Evolutionary conservation across 352 stramenopile species (phyloP).

Genomic region (Pythium oligandrum): DNA sequence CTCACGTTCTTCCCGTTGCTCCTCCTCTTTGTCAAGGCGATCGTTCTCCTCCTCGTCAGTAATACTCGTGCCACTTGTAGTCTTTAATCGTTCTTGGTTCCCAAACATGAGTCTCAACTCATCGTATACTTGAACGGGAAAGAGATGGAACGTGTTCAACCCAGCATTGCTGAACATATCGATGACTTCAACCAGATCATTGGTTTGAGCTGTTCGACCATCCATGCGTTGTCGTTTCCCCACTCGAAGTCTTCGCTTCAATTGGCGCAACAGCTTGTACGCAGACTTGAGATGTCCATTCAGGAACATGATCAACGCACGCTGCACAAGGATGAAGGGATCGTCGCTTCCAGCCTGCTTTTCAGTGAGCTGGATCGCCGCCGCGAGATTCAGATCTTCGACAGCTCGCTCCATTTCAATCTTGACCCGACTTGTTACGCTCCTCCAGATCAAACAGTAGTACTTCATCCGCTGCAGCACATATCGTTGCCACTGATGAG

Average conservation of each 20-base stretch:
- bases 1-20: conserved; percentile 14
- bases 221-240: conserved; percentile 5
- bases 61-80: background rate
- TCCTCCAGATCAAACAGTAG: conserved; percentile 51
- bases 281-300: conserved; percentile 49
- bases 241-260: conserved; percentile 20
- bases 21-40: conserved; percentile 12
- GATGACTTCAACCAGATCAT: conserved; percentile 18
- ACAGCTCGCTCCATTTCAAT: conserved; percentile 48
- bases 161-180: conserved; percentile 47
- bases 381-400: conserved; percentile 47
- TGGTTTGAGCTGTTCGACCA: background rate
- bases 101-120: conserved; percentile 14
- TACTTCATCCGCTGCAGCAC: conserved; percentile 35
- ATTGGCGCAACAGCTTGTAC: conserved; percentile 38
- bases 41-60: conserved; percentile 2
- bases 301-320: conserved; percentile 45
- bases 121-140: conserved; percentile 24
- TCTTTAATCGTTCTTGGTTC: background rate
- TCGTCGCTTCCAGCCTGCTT: conserved; percentile 14
- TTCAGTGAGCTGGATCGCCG: conserved; percentile 22
- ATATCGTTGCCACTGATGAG: conserved; percentile 28
- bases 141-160: conserved; percentile 38
- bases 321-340: conserved; percentile 34
- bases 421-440: conserved; percentile 32